A percentile compares a stretch with the other conserved stretches of the same genome.
phyloP scores from a whole-genome alignment of 208 protist genomes.

The Phytomonas sp. region DNA sequence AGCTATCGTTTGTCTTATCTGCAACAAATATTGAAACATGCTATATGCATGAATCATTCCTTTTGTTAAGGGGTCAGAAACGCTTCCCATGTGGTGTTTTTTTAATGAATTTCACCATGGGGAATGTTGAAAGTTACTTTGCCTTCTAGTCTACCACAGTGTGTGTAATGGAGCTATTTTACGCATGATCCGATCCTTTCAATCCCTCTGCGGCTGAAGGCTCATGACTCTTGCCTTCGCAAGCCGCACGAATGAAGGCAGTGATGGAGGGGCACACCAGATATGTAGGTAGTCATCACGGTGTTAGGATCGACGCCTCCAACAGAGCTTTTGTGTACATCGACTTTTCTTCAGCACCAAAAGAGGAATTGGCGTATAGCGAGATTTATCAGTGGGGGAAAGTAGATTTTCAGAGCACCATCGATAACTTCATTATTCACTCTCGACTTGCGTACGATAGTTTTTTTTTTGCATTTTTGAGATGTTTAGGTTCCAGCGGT shows the following conservation, averaged over 20 bases:
- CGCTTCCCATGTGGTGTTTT: slow-evolving; percentile 22
- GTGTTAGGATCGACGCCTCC: slow-evolving; percentile 64
- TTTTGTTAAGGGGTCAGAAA: not conserved
- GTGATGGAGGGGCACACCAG: not conserved
- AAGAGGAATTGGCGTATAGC: slow-evolving; percentile 15
- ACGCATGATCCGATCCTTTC: slow-evolving; percentile 35
- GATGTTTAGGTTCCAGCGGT: slow-evolving; percentile 64
- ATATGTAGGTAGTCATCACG: not conserved
- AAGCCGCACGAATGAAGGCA: not conserved
- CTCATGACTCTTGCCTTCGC: slow-evolving; percentile 31
- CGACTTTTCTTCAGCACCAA: slow-evolving; percentile 18
- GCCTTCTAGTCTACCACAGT: slow-evolving; percentile 65
- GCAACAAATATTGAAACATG: not conserved
- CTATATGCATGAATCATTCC: not conserved
- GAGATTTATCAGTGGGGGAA: slow-evolving; percentile 37
- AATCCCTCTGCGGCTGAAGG: slow-evolving; percentile 21
- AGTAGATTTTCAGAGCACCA: slow-evolving; percentile 26
- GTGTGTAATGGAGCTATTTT: slow-evolving; percentile 35
- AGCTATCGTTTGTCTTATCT: not conserved
- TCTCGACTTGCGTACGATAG: slow-evolving; percentile 28
- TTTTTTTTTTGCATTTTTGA: slow-evolving; percentile 33
- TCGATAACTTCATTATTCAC: slow-evolving; percentile 34
- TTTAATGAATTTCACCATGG: slow-evolving; percentile 72
- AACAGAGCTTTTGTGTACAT: slow-evolving; percentile 70
- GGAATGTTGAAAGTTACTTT: slow-evolving; percentile 69